These are phyloP conservation scores for Chimonanthus salicifolius DNA, from an alignment of 164 flowering plant species.

Conservation along the genomic window DNA sequence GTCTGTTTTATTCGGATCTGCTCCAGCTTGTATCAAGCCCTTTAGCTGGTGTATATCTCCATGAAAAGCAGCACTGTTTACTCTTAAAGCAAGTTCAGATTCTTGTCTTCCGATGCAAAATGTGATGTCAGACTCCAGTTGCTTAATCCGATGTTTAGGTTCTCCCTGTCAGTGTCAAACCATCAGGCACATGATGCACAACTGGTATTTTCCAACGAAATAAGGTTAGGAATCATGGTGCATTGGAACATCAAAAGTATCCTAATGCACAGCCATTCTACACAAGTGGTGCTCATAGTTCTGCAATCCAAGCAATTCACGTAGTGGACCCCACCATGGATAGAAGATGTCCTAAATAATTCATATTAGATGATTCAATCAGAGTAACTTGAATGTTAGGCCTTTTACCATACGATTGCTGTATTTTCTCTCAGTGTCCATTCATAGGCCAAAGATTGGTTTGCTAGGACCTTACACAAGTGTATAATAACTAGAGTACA, in stretches of 20 bases:
- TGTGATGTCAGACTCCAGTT: conserved; percentile 67
- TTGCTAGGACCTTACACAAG: background rate
- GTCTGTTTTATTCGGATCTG: conserved; percentile 82
- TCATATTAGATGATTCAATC: background rate
- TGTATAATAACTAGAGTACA: too few species aligned
- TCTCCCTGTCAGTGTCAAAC: conserved; percentile 48
- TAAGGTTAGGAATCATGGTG: background rate
- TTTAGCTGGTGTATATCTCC: conserved; percentile 80
- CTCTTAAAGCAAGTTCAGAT: conserved; percentile 74
- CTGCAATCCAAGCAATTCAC: background rate
- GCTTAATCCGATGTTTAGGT: conserved; percentile 53
- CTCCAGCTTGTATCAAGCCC: conserved; percentile 70
- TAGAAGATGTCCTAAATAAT: background rate
- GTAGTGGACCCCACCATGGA: background rate
- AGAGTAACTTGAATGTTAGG: background rate
- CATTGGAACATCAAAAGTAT: background rate
- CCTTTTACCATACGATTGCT: background rate
- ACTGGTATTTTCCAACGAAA: too few species aligned
- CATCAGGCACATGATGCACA: background rate
- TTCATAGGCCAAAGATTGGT: background rate
- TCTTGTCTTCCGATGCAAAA: conserved; percentile 81
- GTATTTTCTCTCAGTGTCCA: background rate
- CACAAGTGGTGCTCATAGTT: background rate
- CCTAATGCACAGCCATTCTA: background rate
- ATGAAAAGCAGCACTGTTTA: conserved; percentile 75